A percentile compares a stretch with the other conserved stretches of the same genome.
These are phyloP conservation scores for Cucurbitaria berberidis DNA, from an alignment of 2,329 filamentous ascomycete species.

Conservation along the genomic window DNA sequence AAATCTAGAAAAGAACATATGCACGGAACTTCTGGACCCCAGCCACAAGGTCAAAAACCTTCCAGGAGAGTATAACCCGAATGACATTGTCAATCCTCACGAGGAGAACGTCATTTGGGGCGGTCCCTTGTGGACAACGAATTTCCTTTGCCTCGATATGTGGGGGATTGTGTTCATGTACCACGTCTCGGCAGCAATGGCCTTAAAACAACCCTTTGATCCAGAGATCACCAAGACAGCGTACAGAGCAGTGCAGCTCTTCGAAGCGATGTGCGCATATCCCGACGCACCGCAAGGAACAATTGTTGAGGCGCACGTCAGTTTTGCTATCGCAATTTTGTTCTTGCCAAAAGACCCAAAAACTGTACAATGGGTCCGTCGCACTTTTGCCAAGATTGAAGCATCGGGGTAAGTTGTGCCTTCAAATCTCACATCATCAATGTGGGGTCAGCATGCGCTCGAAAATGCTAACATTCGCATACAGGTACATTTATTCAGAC, in stretches of 20 bases:
- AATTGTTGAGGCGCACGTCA: conserved; percentile 75
- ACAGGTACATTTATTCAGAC: conserved; percentile 81
- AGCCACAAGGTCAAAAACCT: conserved; percentile 70
- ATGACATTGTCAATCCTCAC: conserved; percentile 78
- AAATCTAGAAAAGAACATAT: conserved; percentile 58
- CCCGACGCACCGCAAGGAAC: conserved; percentile 72
- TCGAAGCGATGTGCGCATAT: conserved; percentile 78
- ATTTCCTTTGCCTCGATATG: conserved; percentile 77
- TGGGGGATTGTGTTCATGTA: conserved; percentile 82
- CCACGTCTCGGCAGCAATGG: conserved; percentile 70
- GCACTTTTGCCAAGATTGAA: conserved; percentile 80
- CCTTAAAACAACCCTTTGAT: conserved; percentile 58
- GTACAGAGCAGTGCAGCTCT: conserved; percentile 75
- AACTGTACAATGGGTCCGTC: conserved; percentile 79
- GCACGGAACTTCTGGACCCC: conserved; percentile 66
- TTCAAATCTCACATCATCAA: neutral
- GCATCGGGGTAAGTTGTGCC: conserved; percentile 68
- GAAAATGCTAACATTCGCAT: conserved; percentile 10
- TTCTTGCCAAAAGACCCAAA: conserved; percentile 78
- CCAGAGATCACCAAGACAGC: conserved; percentile 67
- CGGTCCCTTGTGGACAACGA: conserved; percentile 75
- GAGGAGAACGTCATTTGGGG: conserved; percentile 69
- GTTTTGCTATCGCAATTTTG: conserved; percentile 75
- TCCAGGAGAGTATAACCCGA: conserved; percentile 59
- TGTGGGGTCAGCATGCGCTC: neutral